Percentiles rank a stretch among this genome's conserved stretches.
These are phyloP conservation scores for Ilyonectria sp. DNA, from an alignment of 2,329 filamentous ascomycete genomes.

Conservation along the genomic window DNA sequence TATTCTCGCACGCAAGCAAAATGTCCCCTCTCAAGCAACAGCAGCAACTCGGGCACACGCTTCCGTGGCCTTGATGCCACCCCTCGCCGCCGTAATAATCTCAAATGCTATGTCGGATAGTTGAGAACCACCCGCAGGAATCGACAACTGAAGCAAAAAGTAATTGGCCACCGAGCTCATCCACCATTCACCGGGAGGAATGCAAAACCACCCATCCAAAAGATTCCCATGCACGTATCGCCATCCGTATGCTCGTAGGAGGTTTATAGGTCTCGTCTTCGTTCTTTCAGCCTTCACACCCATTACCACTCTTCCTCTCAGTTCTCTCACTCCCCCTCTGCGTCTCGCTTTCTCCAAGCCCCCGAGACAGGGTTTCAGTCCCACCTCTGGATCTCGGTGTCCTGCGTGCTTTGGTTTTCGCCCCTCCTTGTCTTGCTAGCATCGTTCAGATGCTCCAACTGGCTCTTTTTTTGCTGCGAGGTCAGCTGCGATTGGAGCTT, in stretches of 20 bases:
- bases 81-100: not conserved
- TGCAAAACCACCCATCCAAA: not conserved
- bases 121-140: not conserved
- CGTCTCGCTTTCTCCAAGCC: not conserved
- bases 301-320: not conserved
- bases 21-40: not conserved
- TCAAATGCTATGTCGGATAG: not conserved
- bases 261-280: not conserved
- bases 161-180: not conserved
- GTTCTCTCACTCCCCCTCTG: not conserved
- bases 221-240: not conserved
- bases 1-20: not conserved
- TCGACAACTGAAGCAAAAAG: not conserved
- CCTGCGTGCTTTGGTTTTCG: not conserved
- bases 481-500: constrained; percentile 81
- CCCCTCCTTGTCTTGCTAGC: constrained; percentile 76
- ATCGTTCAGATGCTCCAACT: constrained; percentile 76
- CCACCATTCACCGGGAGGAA: not conserved
- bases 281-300: not conserved
- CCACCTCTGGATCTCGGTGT: constrained; percentile 54
- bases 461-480: constrained; percentile 82
- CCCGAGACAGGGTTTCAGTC: constrained; percentile 41
- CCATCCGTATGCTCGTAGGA: not conserved
- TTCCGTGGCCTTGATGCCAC: not conserved
- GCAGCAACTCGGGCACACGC: not conserved